phyloP scores from a whole-genome alignment of 2,329 filamentous ascomycete genomes.

The Microdochium trichocladiopsis region DNA sequence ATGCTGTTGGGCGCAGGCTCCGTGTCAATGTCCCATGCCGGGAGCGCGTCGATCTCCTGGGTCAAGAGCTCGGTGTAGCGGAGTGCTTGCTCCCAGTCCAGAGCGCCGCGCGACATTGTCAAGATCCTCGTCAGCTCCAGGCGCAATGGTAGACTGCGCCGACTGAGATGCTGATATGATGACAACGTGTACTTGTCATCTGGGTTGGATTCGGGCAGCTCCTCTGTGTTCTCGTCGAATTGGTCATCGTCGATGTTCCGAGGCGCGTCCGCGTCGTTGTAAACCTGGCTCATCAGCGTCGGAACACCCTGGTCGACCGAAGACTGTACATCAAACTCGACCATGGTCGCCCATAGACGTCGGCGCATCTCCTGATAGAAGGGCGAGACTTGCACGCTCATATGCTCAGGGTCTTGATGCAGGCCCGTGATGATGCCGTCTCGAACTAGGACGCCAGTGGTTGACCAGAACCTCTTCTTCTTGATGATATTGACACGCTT shows the following conservation, averaged over 20 bases:
- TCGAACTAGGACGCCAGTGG: constrained; percentile 46
- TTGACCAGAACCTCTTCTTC: constrained; percentile 59
- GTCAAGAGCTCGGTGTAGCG: constrained; percentile 54
- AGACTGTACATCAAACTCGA: constrained; percentile 55
- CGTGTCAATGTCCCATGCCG: constrained; percentile 42
- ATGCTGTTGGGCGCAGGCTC: constrained; percentile 28
- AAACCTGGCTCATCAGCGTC: constrained; percentile 48
- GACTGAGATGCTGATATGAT: constrained; percentile 50
- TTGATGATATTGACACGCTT: constrained; percentile 57
- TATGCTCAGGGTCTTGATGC: constrained; percentile 50
- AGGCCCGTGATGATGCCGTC: constrained; percentile 52
- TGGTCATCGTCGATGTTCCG: constrained; percentile 51
- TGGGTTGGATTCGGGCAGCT: constrained; percentile 43
- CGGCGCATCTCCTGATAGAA: constrained; percentile 58
- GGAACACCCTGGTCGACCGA: constrained; percentile 55
- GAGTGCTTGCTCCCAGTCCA: constrained; percentile 56
- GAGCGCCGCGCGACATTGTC: constrained; percentile 44
- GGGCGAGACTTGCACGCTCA: constrained; percentile 46
- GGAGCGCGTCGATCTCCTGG: constrained; percentile 52
- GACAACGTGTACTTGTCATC: constrained; percentile 48
- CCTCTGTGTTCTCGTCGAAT: constrained; percentile 45
- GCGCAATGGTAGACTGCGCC: constrained; percentile 47
- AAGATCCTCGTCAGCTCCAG: constrained; percentile 50
- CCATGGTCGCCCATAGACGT: constrained; percentile 53
- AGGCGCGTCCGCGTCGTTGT: constrained; percentile 47